These are phyloP conservation scores for Senna tora DNA, from an alignment of 306 rosid species.

Conservation along the genomic window DNA sequence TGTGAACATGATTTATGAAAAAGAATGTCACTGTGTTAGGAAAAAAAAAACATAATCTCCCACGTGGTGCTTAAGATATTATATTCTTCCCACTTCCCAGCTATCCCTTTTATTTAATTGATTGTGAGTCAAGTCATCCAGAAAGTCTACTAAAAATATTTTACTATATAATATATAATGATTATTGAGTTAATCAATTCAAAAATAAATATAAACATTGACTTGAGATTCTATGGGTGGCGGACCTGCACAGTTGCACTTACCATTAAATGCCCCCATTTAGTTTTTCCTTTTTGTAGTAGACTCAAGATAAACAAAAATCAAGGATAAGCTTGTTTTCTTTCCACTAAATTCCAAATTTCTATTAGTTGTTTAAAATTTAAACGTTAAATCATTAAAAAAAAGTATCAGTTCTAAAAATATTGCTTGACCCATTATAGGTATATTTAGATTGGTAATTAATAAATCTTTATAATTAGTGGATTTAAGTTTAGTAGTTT, in stretches of 20 bases:
- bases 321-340: slow-evolving; percentile 4
- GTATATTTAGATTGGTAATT: no score
- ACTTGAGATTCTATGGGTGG: neutral
- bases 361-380: neutral
- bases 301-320: neutral
- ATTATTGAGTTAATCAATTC: neutral
- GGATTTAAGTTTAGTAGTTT: no score
- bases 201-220: neutral
- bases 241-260: neutral
- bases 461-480: no score
- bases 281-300: neutral
- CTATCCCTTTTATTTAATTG: neutral
- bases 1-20: no score
- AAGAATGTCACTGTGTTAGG: no score
- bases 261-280: slow-evolving; percentile 15
- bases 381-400: neutral
- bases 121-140: neutral
- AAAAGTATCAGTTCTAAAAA: slow-evolving; percentile 17
- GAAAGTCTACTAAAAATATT: neutral
- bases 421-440: slow-evolving; percentile 15
- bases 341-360: slow-evolving; percentile 4
- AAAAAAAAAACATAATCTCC: neutral
- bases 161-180: no score
- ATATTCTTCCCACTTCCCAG: neutral
- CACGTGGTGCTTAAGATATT: neutral